A percentile compares a stretch with the other conserved stretches of the same genome.
Evolutionary conservation across 2,329 filamentous ascomycete species (phyloP).

Genomic region (Ophiocordyceps camponoti-saundersi): DNA sequence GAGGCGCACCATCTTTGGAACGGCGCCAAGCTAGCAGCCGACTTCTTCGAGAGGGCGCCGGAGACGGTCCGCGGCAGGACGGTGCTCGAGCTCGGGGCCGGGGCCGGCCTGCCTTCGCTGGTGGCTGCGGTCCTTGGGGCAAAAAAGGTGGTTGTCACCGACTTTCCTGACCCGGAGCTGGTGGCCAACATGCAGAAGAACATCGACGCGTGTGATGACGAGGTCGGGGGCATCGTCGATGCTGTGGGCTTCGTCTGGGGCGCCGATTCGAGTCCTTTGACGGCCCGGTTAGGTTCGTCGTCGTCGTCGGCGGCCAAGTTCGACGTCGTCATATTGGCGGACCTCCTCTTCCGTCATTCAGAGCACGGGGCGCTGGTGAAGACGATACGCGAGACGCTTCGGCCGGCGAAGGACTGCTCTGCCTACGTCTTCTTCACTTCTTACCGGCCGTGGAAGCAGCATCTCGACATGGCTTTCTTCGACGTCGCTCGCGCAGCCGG

Average conservation of each 20-base stretch:
- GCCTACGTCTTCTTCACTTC: slow-evolving; percentile 89
- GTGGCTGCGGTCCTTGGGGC: slow-evolving; percentile 62
- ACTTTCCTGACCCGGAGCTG: slow-evolving; percentile 78
- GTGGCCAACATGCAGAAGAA: slow-evolving; percentile 66
- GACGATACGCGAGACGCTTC: slow-evolving; percentile 53
- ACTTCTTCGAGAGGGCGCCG: slow-evolving; percentile 60
- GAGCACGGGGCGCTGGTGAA: slow-evolving; percentile 66
- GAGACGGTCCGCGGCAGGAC: slow-evolving; percentile 45
- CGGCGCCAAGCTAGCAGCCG: slow-evolving; percentile 59
- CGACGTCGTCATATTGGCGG: slow-evolving; percentile 72
- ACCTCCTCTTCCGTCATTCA: slow-evolving; percentile 79
- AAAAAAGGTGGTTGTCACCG: slow-evolving; percentile 57
- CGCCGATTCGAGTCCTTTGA: slow-evolving; percentile 38
- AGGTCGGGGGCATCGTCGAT: slow-evolving; percentile 20
- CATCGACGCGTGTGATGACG: slow-evolving; percentile 37
- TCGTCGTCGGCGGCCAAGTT: slow-evolving; percentile 24
- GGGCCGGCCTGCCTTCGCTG: slow-evolving; percentile 68
- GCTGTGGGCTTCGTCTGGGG: slow-evolving; percentile 78
- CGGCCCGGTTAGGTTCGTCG: slow-evolving; percentile 28
- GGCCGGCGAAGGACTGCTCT: slow-evolving; percentile 31
- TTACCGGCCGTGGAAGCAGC: slow-evolving; percentile 77
- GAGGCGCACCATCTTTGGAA: slow-evolving; percentile 93
- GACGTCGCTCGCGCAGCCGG: slow-evolving; percentile 54
- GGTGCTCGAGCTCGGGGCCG: slow-evolving; percentile 82
- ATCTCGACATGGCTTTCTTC: slow-evolving; percentile 79